phyloP scores from a whole-genome alignment of 2,329 filamentous ascomycete genomes.

The Fusarium newnesense region DNA sequence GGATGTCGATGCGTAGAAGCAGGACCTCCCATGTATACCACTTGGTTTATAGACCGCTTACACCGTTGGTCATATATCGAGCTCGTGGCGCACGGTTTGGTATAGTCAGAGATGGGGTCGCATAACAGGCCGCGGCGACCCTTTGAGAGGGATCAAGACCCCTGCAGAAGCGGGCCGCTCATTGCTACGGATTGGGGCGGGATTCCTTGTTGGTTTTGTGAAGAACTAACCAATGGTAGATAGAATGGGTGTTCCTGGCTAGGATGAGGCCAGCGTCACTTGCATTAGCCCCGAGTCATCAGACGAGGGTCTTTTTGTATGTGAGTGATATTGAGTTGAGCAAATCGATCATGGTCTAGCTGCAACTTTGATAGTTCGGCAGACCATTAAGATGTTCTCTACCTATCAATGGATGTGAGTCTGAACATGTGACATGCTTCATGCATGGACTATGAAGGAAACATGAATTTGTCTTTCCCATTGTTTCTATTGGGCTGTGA shows the following conservation, averaged over 20 bases:
- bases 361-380: background rate
- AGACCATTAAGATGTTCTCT: background rate
- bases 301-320: constrained; percentile 24
- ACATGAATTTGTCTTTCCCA: background rate
- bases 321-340: constrained; percentile 15
- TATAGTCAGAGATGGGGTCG: constrained; percentile 32
- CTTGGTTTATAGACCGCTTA: constrained; percentile 7
- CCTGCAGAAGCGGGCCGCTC: constrained; percentile 44
- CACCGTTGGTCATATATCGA: constrained; percentile 15
- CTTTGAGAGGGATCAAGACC: constrained; percentile 31
- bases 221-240: constrained; percentile 35
- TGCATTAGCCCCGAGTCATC: constrained; percentile 42
- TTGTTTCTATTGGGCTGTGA: background rate
- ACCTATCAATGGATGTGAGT: background rate
- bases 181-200: constrained; percentile 32
- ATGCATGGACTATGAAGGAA: constrained; percentile 22
- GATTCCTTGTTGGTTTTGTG: constrained; percentile 33
- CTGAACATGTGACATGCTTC: background rate
- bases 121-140: constrained; percentile 38
- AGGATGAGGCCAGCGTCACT: constrained; percentile 43
- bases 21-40: background rate
- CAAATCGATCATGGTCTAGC: background rate
- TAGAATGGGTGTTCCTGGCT: constrained; percentile 35
- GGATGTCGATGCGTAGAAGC: background rate
- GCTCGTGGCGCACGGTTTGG: constrained; percentile 19